phyloP scores from a whole-genome alignment of 2,329 filamentous ascomycete species.

The Sporothrix dimorphospora region DNA sequence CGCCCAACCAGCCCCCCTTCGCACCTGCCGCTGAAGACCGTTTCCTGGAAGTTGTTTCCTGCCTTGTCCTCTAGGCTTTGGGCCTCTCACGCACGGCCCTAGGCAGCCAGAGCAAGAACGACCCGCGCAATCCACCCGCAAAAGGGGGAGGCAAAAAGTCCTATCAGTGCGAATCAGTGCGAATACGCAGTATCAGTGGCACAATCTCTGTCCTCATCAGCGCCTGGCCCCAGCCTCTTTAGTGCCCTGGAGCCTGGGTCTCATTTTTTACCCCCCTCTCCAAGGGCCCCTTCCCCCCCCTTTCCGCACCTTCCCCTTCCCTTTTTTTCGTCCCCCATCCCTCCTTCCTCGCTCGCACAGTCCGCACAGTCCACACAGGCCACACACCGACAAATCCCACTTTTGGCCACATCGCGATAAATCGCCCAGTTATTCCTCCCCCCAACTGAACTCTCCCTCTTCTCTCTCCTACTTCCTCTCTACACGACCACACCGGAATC shows the following conservation, averaged over 20 bases:
- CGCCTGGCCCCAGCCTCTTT: conserved; percentile 14
- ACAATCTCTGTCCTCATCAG: conserved; percentile 1
- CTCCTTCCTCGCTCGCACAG: conserved; percentile 30
- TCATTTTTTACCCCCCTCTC: conserved; percentile 18
- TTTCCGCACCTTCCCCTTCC: conserved; percentile 13
- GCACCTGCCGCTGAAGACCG: conserved; percentile 1
- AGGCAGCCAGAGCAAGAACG: conserved; percentile 13
- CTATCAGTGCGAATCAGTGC: not conserved
- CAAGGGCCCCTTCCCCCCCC: not conserved
- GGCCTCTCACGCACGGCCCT: not conserved
- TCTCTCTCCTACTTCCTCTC: conserved; percentile 24
- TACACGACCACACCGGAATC: conserved; percentile 16
- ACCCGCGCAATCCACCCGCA: not conserved
- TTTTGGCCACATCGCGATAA: conserved; percentile 37
- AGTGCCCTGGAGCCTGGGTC: conserved; percentile 23
- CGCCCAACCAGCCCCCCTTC: conserved; percentile 19
- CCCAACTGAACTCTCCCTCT: conserved; percentile 24
- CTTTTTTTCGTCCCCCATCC: conserved; percentile 25
- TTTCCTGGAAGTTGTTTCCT: not conserved
- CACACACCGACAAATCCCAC: conserved; percentile 37
- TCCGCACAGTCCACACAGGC: conserved; percentile 32
- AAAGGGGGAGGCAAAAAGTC: not conserved
- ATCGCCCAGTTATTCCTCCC: conserved; percentile 30
- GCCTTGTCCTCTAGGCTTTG: conserved; percentile 12
- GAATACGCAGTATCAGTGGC: conserved; percentile 7